Base-by-base conservation (phyloP, 371 early-diverging fungal species). In the Mucor mucedo region DNA sequence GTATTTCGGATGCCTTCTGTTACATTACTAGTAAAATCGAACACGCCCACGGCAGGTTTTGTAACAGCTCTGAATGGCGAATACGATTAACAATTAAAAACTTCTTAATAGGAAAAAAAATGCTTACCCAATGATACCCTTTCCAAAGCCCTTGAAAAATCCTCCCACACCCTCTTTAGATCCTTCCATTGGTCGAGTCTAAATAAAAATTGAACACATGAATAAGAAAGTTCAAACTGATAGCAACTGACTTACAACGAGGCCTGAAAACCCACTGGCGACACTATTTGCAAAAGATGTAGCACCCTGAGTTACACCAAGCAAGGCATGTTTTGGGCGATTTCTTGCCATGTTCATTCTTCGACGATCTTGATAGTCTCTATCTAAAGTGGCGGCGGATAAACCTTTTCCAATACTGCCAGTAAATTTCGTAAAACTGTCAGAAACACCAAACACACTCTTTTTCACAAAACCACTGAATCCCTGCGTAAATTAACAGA, bases 341-440 rank as follows among this genome's bases (percentile, higher is more conserved):
- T 99, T 98, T 52, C 96, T 78, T 3, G 89, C 85, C 69, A 88
- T 88, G 39, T 86, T 83, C 69, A 95, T 78, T 11, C 95, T 83
- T 56, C 98, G 77, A 32, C 91, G 83, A 52, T 93, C 89, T 77
- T 96, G 97, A 78, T 90, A 98, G 55, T 89, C 81, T 62, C 89
- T 88, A 74, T 99, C 99, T 88, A 99, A 78, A 0, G 99, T 97
- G 10, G 95, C 97, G 0, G 92, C 95, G 3, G 98, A 90, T 47
- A 99, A 76, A 41, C 98, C 99, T 82, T 98, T 98, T 63, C 97
- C 94, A 40, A 99, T 87, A 62, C 95, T 94, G 41, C 94, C 97
- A 0, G 99, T 94, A 61, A 99, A 89, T 71, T 95, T 97, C 29
- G 96, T 90, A 57, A 99, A 87, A 49, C 95, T 94, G 73, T 98